Evolutionary conservation across 176 grass and related monocot genomes (phyloP), one percentile per base, ranked within the genome.

Genomic region (Poa annua): DNA sequence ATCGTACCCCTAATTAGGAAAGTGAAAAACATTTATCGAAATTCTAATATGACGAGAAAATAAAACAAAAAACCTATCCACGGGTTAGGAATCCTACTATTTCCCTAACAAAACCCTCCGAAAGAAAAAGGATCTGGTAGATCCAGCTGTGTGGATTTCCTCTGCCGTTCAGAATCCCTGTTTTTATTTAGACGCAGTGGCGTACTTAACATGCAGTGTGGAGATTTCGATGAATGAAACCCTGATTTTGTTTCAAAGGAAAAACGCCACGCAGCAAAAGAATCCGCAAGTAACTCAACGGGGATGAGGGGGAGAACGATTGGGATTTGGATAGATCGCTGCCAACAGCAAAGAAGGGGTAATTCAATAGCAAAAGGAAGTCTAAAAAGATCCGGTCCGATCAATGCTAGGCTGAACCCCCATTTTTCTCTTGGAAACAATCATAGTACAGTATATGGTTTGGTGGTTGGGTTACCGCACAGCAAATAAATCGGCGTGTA

Each of bases 261-360:
- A 71, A 45, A 22, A 66, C 2, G 1, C 61, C 25, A 2, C 13
- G 21, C 68, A 45, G 68, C 68, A 25, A 47, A 44, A 11, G 36
- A 24, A 25, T 71, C 21, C 12, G 68, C 41, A 72, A 72, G 21
- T 26, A 48, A 71, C 41, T 71, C 68, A 71, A 71, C 6, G 21
- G 61, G 61, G 41, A 3, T 13, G 5, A 71, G 20, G n/a, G 21
- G 21, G 21, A 24, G 21, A 71, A 72, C 8, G 13, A 72, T 16
- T 26, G 48, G 41, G 21, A 71, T 15, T 47, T 24, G 12, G 21
- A 41, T 48, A 4, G 68, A 71, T 71, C 41, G 38, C n/a, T 24
- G 67, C n/a, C 67, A 71, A 59, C 32, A 41, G 34, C 67, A 24
- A 44, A 71, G 17, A 71, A 44, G 4, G 20, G 4, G 12, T 7